These are phyloP conservation scores for Cladosporium velox DNA, from an alignment of 2,329 filamentous ascomycete genomes.

Conservation along the genomic window DNA sequence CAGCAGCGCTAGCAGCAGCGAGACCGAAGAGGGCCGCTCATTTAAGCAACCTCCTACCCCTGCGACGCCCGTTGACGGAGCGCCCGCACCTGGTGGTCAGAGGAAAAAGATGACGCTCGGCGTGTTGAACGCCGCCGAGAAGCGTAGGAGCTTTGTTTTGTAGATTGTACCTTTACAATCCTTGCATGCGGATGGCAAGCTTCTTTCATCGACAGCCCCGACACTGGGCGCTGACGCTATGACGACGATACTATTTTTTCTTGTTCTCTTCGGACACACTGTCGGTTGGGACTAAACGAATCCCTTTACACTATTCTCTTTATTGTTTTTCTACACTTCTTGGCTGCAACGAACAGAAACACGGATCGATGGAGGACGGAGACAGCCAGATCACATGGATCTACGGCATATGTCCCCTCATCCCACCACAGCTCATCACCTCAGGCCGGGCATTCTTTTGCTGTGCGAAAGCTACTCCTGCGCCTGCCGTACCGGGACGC, in stretches of 20 bases:
- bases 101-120: conserved; percentile 84
- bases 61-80: conserved; percentile 78
- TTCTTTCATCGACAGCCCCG: neutral
- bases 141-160: conserved; percentile 74
- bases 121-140: conserved; percentile 83
- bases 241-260: conserved; percentile 8
- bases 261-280: conserved; percentile 10
- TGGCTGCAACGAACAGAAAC: conserved; percentile 7
- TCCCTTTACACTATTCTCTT: conserved; percentile 2
- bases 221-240: neutral
- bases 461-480: neutral
- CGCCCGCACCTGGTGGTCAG: conserved; percentile 73
- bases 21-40: conserved; percentile 48
- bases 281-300: conserved; percentile 11
- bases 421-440: neutral
- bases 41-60: conserved; percentile 41
- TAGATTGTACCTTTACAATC: conserved; percentile 34
- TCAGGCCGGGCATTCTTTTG: neutral
- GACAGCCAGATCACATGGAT: neutral
- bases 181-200: neutral
- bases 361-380: neutral
- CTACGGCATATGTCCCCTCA: neutral
- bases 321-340: conserved; percentile 6
- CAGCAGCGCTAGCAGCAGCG: conserved; percentile 73
- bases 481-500: neutral